Percentiles rank a stretch among this genome's conserved stretches.
phyloP scores from a whole-genome alignment of 2,329 filamentous ascomycete genomes.

The Cladosporium austrohemisphaericum region DNA sequence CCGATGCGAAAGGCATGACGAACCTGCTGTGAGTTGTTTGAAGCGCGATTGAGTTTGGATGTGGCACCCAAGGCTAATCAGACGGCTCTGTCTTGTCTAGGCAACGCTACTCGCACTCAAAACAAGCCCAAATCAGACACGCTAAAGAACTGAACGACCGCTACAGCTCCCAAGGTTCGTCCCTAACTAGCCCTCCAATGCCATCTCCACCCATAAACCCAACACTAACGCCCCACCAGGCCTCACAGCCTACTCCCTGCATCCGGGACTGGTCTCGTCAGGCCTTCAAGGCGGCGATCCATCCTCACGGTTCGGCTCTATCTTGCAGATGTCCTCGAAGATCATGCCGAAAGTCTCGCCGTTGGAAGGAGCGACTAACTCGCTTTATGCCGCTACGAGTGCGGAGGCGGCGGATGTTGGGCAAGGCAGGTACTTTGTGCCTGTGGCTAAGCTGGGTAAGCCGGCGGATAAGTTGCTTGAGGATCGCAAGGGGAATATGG shows the following conservation, averaged over 20 bases:
- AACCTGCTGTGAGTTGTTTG: not conserved
- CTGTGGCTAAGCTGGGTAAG: no score
- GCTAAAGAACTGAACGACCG: conserved; percentile 12
- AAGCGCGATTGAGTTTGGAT: no score
- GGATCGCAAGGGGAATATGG: no score
- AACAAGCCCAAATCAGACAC: conserved; percentile 5
- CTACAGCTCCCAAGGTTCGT: conserved; percentile 10
- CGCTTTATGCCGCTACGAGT: conserved; percentile 4
- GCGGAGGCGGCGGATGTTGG: conserved; percentile 2
- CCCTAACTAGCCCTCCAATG: not conserved
- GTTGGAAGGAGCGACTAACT: not conserved
- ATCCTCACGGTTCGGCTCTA: not conserved
- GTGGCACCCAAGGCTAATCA: no score
- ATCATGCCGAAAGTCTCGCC: not conserved
- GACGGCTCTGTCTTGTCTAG: not conserved
- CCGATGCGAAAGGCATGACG: conserved; percentile 1
- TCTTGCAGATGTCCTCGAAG: not conserved
- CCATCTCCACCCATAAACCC: not conserved
- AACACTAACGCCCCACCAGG: not conserved
- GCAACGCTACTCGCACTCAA: conserved; percentile 10
- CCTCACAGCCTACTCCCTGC: conserved; percentile 2
- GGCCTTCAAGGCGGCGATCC: not conserved
- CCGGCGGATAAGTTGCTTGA: no score
- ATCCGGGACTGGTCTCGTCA: conserved; percentile 1
- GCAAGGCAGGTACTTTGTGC: no score